Conservation (phyloP, 2,329 filamentous ascomycete species). For the Chaetomiaceae sp. region DNA sequence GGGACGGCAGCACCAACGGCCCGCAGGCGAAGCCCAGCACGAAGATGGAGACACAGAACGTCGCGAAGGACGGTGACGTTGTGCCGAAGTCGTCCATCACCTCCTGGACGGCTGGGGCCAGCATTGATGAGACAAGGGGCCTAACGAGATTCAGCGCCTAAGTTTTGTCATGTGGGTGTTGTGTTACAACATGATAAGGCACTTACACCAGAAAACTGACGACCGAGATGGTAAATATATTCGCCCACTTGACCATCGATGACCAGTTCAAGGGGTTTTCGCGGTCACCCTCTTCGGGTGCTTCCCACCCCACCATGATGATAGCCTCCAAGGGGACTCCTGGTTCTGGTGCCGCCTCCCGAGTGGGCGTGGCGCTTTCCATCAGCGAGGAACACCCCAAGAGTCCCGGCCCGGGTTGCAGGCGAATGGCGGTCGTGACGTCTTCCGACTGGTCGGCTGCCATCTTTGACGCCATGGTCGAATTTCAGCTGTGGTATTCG, state of each 20-base stretch:
- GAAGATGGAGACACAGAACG: slow-evolving; percentile 5
- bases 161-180: too few species aligned
- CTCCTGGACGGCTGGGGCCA: not conserved
- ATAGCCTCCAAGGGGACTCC: too few species aligned
- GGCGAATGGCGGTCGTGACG: too few species aligned
- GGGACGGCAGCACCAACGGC: slow-evolving; percentile 50
- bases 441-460: too few species aligned
- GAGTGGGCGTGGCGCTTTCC: too few species aligned
- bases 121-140: slow-evolving; percentile 1
- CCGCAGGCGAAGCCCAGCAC: slow-evolving; percentile 45
- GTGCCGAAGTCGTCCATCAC: not conserved
- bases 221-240: not conserved
- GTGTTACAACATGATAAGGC: too few species aligned
- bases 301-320: not conserved
- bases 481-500: too few species aligned
- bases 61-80: not conserved
- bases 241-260: slow-evolving; percentile 2
- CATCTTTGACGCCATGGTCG: too few species aligned
- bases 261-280: slow-evolving; percentile 3
- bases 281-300: not conserved
- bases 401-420: too few species aligned
- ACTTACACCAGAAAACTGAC: slow-evolving; percentile 7
- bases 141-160: too few species aligned
- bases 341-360: too few species aligned
- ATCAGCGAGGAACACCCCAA: too few species aligned